Conservation (phyloP, 2,329 filamentous ascomycete species). For the Cladophialophora chaetospira region DNA sequence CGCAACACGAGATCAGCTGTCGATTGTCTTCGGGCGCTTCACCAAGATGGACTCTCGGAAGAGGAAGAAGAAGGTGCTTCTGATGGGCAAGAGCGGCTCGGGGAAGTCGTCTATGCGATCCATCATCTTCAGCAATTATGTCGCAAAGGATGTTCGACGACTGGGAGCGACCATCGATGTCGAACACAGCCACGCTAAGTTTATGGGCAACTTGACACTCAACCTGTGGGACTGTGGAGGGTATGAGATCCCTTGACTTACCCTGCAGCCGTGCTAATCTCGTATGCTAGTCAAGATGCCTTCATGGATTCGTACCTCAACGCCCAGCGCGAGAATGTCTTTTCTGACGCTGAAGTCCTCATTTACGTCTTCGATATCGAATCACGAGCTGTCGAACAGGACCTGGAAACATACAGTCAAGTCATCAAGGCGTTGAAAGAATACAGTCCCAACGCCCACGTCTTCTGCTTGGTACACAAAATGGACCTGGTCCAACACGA, state of each 20-base stretch:
- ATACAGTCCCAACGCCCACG: conserved; percentile 76
- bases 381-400: conserved; percentile 88
- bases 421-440: conserved; percentile 88
- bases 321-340: conserved; percentile 93
- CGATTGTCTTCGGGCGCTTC: neutral
- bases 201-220: conserved; percentile 93
- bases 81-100: conserved; percentile 95
- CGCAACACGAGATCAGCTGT: neutral
- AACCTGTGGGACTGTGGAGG: conserved; percentile 99
- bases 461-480: conserved; percentile 97
- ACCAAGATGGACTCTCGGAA: conserved; percentile 48
- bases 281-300: conserved; percentile 73
- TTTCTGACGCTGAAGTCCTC: conserved; percentile 79
- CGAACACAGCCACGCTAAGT: conserved; percentile 97
- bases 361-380: conserved; percentile 99
- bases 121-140: conserved; percentile 99
- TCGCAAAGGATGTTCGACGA: conserved; percentile 89
- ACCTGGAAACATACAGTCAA: conserved; percentile 87
- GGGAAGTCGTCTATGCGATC: conserved; percentile 98
- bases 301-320: conserved; percentile 99
- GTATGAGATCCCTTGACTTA: conserved; percentile 45
- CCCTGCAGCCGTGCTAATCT: neutral
- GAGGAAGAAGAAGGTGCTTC: conserved; percentile 83
- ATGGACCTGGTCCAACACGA: conserved; percentile 91
- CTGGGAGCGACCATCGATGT: conserved; percentile 97